Evolutionary conservation across 2,329 filamentous ascomycete species (phyloP), one percentile per base, ranked within the genome.

Genomic region (Monosporascus sp.): DNA sequence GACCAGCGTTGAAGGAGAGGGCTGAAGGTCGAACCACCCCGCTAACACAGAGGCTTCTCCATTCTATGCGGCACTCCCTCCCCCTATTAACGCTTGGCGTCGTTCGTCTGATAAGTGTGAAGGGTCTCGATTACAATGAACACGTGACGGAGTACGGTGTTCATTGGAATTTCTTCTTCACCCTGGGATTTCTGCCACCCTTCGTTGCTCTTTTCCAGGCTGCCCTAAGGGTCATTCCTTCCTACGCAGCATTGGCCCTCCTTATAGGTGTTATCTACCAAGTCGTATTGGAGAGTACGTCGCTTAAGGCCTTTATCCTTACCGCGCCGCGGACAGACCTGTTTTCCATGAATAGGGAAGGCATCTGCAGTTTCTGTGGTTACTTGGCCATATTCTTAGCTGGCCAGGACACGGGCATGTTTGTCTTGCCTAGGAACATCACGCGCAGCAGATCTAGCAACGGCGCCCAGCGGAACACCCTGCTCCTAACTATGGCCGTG

Each of bases 121-220:
- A 99, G 72, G 89, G 90, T 6, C 76, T 97, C 31, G 91, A 97
- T 67, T 99, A 99, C 67, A 92, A 92, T 3, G 94, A 99, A 69
- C 94, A 99, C 74, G 90, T 97, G 54, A 91, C 90, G 15, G 94
- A 99, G 68, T 99, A 99, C 66, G 94, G 94, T 44, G 90, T 99
- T 9, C 94, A 99, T 70, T 99, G 94, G 94, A 99, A 99, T 70
- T 99, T 99, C 71, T 99, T 99, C 79, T 97, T 97, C 72, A 99
- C 94, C 0, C 78, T 99, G 9, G 92, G 85, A 6, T 81, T 97
- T 47, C 74, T 99, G 24, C 90, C 93, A 1, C 92, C 92, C 1
- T 96, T 96, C 63, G 85, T 96, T 50, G 91, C 93, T 27, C 69
- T 94, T 0, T 89, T 93, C 55, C 89, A 95, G 67, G 81, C 87